Percentiles rank a stretch among this genome's conserved stretches.
Conservation (phyloP, 2,329 filamentous ascomycete genomes). For the Talaromyces sp. region DNA sequence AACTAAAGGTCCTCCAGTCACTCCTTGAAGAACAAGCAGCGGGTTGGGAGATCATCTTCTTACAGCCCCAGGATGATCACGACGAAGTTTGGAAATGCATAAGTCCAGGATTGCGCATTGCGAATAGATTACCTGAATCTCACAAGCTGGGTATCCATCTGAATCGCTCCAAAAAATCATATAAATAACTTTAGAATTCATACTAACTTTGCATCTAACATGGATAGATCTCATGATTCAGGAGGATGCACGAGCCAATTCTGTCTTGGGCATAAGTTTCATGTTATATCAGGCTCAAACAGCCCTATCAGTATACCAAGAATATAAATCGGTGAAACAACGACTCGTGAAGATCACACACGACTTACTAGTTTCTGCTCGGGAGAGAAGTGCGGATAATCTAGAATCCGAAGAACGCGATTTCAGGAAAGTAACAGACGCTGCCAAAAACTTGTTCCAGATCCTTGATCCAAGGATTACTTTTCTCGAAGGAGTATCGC, state of each 20-base stretch:
- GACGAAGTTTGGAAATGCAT: slow-evolving; percentile 1
- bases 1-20: neutral
- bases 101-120: neutral
- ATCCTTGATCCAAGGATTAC: slow-evolving; percentile 1
- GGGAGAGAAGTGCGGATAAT: neutral
- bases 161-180: neutral
- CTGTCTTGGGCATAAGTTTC: neutral
- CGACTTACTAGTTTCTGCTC: neutral
- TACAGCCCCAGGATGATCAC: slow-evolving; percentile 7
- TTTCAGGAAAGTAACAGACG: neutral
- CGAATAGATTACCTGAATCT: neutral
- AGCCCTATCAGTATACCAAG: neutral
- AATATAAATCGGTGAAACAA: neutral
- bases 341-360: neutral
- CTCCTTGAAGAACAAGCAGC: slow-evolving; percentile 6
- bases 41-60: slow-evolving; percentile 11
- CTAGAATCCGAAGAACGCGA: neutral
- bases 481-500: neutral
- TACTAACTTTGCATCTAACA: neutral
- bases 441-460: neutral
- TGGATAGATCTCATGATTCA: slow-evolving; percentile 2
- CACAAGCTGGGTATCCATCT: slow-evolving; percentile 1
- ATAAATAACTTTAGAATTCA: neutral
- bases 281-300: slow-evolving; percentile 5
- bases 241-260: neutral